A percentile compares a stretch with the other conserved stretches of the same genome.
These are phyloP conservation scores for Centrapalus pauciflorus DNA, from an alignment of 129 eudicot species.

Conservation along the genomic window DNA sequence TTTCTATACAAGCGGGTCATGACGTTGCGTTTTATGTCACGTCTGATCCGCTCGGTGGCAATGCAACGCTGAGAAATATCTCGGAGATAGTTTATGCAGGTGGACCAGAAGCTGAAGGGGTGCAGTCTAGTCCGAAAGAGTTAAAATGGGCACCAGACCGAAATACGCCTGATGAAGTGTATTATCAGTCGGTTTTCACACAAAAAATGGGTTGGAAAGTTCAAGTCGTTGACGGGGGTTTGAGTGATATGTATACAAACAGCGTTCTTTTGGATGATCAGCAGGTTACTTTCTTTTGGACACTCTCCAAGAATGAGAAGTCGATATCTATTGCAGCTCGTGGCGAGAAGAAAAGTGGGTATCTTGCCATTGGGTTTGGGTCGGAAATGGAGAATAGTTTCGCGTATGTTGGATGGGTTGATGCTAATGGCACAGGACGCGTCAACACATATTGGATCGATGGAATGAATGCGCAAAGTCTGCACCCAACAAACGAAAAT, in stretches of 20 bases:
- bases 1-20: conserved; percentile 94
- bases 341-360: conserved; percentile 90
- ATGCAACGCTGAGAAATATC: conserved; percentile 74
- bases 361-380: conserved; percentile 94
- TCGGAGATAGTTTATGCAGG: conserved; percentile 80
- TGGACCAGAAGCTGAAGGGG: conserved; percentile 88
- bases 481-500: conserved; percentile 79
- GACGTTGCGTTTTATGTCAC: conserved; percentile 90
- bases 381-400: conserved; percentile 88
- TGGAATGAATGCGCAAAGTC: conserved; percentile 58
- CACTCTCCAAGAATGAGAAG: conserved; percentile 48
- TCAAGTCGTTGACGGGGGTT: conserved; percentile 95
- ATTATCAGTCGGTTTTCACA: conserved; percentile 70
- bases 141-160: conserved; percentile 85
- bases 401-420: conserved; percentile 95
- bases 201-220: conserved; percentile 98
- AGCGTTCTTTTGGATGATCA: conserved; percentile 94
- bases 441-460: conserved; percentile 88
- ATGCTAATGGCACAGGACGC: conserved; percentile 67
- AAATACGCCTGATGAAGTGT: conserved; percentile 88
- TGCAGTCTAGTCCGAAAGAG: conserved; percentile 73
- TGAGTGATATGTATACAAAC: conserved; percentile 86
- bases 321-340: conserved; percentile 90
- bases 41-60: conserved; percentile 91
- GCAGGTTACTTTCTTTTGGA: conserved; percentile 89